Conservation (phyloP, 139 green algal genomes). For the Micromonas commoda region DNA sequence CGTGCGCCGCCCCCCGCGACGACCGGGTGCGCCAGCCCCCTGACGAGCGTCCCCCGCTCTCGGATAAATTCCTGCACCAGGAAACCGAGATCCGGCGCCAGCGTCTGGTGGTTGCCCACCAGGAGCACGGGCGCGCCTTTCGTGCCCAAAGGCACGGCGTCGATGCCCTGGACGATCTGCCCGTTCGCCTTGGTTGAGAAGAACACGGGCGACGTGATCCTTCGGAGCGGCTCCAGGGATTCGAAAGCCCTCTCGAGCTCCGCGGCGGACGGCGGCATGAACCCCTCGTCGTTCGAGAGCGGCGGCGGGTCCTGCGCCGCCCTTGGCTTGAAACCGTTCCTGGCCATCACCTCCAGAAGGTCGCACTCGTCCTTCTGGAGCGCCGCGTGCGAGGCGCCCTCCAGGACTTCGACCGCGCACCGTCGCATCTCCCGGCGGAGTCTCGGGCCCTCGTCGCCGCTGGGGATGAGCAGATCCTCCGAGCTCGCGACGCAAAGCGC, state of each 20-base stretch:
- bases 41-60: slow-evolving; percentile 55
- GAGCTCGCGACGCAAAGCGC: slow-evolving; percentile 26
- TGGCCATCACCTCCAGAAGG: neutral
- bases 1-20: slow-evolving; percentile 20
- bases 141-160: neutral
- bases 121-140: slow-evolving; percentile 43
- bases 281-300: slow-evolving; percentile 22
- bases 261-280: slow-evolving; percentile 24
- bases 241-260: slow-evolving; percentile 16
- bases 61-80: slow-evolving; percentile 66
- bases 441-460: slow-evolving; percentile 32
- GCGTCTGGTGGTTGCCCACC: slow-evolving; percentile 90
- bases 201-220: slow-evolving; percentile 18
- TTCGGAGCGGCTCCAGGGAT: neutral
- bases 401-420: slow-evolving; percentile 13
- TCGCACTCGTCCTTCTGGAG: slow-evolving; percentile 31
- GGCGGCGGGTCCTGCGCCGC: slow-evolving; percentile 16
- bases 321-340: slow-evolving; percentile 20
- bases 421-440: slow-evolving; percentile 24
- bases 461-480: slow-evolving; percentile 34
- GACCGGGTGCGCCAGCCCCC: slow-evolving; percentile 74
- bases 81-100: slow-evolving; percentile 63
- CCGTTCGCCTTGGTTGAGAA: slow-evolving; percentile 17
- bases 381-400: slow-evolving; percentile 31
- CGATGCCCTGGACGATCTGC: slow-evolving; percentile 4